A percentile compares a stretch with the other conserved stretches of the same genome.
Evolutionary conservation across 768 basidiomycete species (phyloP).

Genomic region (Tulasnella sp.): DNA sequence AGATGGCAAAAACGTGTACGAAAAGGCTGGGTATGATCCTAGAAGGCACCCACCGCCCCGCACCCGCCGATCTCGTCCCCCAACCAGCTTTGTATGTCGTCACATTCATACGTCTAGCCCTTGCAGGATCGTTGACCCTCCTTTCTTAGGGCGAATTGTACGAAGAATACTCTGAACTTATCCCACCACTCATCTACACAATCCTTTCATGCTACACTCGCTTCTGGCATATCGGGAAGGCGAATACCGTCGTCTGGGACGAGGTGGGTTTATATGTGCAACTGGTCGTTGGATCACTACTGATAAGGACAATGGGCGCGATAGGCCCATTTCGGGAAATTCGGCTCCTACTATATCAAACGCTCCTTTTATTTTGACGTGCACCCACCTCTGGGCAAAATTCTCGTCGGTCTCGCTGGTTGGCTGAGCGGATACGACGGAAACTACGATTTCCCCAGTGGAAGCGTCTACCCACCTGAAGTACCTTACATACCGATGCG

Average conservation of each 20-base stretch:
- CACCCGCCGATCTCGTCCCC: conserved; percentile 58
- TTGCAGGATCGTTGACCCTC: background rate
- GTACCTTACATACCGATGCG: conserved; percentile 96
- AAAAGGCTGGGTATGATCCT: conserved; percentile 40
- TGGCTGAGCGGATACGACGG: conserved; percentile 90
- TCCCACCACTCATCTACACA: conserved; percentile 82
- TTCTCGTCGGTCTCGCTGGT: conserved; percentile 94
- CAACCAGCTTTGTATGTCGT: conserved; percentile 43
- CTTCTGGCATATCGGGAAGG: conserved; percentile 85
- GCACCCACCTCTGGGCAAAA: conserved; percentile 97
- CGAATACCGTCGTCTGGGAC: conserved; percentile 91
- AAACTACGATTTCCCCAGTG: conserved; percentile 89
- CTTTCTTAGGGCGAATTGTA: conserved; percentile 63
- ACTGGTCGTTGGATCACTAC: background rate
- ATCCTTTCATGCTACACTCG: conserved; percentile 93
- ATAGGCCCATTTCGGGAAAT: conserved; percentile 95
- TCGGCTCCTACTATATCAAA: conserved; percentile 96
- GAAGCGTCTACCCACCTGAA: conserved; percentile 70
- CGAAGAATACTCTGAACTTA: conserved; percentile 71
- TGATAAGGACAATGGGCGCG: background rate
- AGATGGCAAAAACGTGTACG: conserved; percentile 63
- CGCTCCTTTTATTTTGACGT: conserved; percentile 99
- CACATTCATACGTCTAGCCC: conserved; percentile 12
- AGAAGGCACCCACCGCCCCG: conserved; percentile 40
- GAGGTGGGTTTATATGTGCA: conserved; percentile 45